Conservation (phyloP, 345 rosid genomes). For the Eucalyptus cloeziana region DNA sequence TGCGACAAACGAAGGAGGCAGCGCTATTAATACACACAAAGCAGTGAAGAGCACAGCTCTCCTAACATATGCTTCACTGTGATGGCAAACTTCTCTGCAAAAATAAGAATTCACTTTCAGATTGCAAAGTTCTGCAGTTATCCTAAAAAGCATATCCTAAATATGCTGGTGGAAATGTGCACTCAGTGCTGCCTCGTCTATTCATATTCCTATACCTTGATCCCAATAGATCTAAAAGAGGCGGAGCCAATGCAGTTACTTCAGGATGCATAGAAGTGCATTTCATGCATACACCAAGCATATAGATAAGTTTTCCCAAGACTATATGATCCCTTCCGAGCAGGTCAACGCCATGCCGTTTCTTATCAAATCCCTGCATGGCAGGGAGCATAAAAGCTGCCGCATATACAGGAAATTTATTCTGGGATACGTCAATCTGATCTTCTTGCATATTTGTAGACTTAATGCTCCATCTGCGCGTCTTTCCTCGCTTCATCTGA, state of each 20-base stretch:
- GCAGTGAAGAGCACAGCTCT: slow-evolving; percentile 84
- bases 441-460: slow-evolving; percentile 26
- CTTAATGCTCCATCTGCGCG: slow-evolving; percentile 73
- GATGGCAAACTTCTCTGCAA: slow-evolving; percentile 75
- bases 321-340: slow-evolving; percentile 88
- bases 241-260: slow-evolving; percentile 70
- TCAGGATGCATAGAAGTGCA: slow-evolving; percentile 93
- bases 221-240: slow-evolving; percentile 74
- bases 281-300: slow-evolving; percentile 89
- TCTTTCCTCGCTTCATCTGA: slow-evolving; percentile 61
- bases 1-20: slow-evolving; percentile 78
- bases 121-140: background rate
- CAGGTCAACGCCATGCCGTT: slow-evolving; percentile 93
- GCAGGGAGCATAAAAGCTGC: slow-evolving; percentile 99
- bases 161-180: background rate
- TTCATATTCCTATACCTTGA: slow-evolving; percentile 38
- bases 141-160: background rate
- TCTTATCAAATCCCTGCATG: slow-evolving; percentile 91
- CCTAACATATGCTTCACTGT: slow-evolving; percentile 89
- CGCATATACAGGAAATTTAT: slow-evolving; percentile 74
- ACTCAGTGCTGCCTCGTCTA: background rate
- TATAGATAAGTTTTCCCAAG: slow-evolving; percentile 87
- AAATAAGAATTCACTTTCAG: background rate
- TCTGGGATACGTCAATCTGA: slow-evolving; percentile 49
- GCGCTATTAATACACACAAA: slow-evolving; percentile 63